Base-by-base conservation (phyloP, 2,329 filamentous ascomycete species). In the Metarhizium humberi region DNA sequence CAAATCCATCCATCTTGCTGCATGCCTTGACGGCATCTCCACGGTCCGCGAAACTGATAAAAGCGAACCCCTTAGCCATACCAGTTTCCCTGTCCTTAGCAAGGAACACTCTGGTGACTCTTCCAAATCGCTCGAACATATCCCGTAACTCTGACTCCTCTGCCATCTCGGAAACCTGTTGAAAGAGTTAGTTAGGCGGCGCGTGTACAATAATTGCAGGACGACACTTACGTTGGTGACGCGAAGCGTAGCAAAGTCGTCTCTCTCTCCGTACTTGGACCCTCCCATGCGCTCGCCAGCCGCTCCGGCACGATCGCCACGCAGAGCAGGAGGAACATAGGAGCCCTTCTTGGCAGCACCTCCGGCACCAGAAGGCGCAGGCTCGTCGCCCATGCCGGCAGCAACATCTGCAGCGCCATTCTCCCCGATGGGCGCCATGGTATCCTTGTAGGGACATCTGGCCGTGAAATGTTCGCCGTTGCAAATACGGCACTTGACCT, bases 401-500 rank as follows among this genome's bases (percentile, higher is more conserved):
- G 78, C 81, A 32, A 76, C 74, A 60, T 86, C 83, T 59, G 73
- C 79, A 36, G 69, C 69, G 50, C 69, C 71, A 55, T 74, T 77
- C 71, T 85, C 83, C 62, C 85, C 85, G 58, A 92, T 84, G 42
- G 89, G 94, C 40, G 92, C 91, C 91, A 99, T 96, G 66, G 92
- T 99, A 72, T 97, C 94, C 80, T 97, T 99, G 86, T 96, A 99
- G 40, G 94, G 94, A 84, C 94, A 99, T 73, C 94, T 87, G 63
- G 92, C 92, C 46, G 94, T 99, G 81, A 97, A 99, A 84, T 99
- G 94, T 80, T 99, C 94, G 70, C 92, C 94, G 71, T 86, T 89
- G 78, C 94, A 99, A 71, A 99, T 97, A 81, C 94, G 88, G 76
- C 94, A 99, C 83, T 97, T 97, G 80, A 99, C 95, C 79, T 96